Evolutionary conservation across 257 asterid genomes (phyloP), one percentile per base, ranked within the genome.

Genomic region (Petrea volubilis): DNA sequence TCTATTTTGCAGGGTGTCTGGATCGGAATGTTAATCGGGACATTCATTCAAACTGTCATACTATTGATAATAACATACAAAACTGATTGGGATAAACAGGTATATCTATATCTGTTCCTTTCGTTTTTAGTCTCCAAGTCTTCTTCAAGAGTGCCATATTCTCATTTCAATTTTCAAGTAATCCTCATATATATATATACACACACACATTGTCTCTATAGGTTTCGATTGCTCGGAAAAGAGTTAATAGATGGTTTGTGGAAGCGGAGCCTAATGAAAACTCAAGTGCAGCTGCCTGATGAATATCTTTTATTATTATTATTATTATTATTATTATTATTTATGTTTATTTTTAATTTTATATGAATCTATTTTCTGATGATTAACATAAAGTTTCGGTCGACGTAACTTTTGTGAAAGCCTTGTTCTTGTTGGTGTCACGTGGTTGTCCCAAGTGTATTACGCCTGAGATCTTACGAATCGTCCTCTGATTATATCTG

Each of bases 11-110:
- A 88, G 96, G 96, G 96, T 47, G 88, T 88, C 18, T 88, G 96
- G 96, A 76, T 87, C 20, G 96, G 96, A 55, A 88, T 88, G 92
- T 13, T 88, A 41, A 6, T 83, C 24, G 95, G 95, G 18, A 82
- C 85, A 7, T 49, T 88, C 31, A 53, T 84, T 24, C 96, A 88
- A 47, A 82, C 96, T 0, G 60, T 84, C 46, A 72, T 80, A 15
- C 77, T 88, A 11, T 1, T 78, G 49, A 56, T 81, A 25, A 71
- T 86, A 44, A 81, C 96, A 36, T 43, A 29, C 49, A 81, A 63
- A 78, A 88, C 89, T 4, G 90, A 88, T 28, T 88, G 92, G 96
- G 88, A 88, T 28, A 74, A 77, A 52, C 90, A 88, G 92, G 92
- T 86, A 70, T 0, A 10, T 38, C 6, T 6, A 40, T 11, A 7